Evolutionary conservation across 306 rosid species (phyloP).

Genomic region (Pyrus betulifolia): DNA sequence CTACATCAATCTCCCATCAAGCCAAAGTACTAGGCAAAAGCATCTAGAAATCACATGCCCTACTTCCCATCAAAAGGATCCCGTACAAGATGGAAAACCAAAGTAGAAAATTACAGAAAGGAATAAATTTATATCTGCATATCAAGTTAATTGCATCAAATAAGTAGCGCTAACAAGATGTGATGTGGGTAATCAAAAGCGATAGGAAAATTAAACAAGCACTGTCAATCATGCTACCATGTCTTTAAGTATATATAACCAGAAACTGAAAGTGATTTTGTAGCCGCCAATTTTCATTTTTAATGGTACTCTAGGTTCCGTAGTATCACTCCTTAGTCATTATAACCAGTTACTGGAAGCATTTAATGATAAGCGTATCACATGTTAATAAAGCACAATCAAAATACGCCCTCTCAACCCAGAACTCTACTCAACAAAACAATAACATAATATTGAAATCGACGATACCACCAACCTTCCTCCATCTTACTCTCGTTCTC

Average conservation of each 20-base stretch:
- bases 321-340: neutral
- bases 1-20: neutral
- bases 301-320: neutral
- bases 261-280: neutral
- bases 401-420: neutral
- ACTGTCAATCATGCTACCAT: neutral
- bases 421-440: neutral
- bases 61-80: neutral
- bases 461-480: slow-evolving; percentile 59
- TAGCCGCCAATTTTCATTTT: neutral
- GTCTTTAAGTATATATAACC: neutral
- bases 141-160: neutral
- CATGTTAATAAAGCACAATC: neutral
- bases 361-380: neutral
- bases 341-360: neutral
- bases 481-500: slow-evolving; percentile 49
- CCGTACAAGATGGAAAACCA: neutral
- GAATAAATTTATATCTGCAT: neutral
- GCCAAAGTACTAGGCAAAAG: neutral
- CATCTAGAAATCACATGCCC: neutral
- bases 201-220: neutral
- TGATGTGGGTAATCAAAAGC: neutral
- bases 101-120: neutral
- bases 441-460: neutral
- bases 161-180: neutral